phyloP scores from a whole-genome alignment of 208 protist genomes.

The Trypanosomatidae sp. region DNA sequence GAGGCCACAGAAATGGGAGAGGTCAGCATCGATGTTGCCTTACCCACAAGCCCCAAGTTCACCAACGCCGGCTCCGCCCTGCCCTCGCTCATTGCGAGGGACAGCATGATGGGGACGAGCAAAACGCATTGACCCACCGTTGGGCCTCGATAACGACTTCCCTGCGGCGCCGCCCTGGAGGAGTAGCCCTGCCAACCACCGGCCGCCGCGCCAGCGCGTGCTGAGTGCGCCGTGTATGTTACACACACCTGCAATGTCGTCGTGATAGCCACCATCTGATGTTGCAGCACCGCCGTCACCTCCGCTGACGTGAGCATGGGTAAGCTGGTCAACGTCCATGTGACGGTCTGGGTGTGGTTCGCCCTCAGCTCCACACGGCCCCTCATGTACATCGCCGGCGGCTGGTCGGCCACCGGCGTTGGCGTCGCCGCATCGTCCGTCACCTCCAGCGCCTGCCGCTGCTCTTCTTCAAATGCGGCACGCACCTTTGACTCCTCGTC shows the following conservation, averaged over 20 bases:
- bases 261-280: conserved; percentile 47
- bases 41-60: conserved; percentile 37
- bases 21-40: conserved; percentile 10
- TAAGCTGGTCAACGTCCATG: conserved; percentile 46
- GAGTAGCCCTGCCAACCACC: conserved; percentile 17
- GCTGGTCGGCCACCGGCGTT: conserved; percentile 2
- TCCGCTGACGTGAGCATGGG: conserved; percentile 46
- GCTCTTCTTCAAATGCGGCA: conserved; percentile 19
- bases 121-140: conserved; percentile 40
- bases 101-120: conserved; percentile 43
- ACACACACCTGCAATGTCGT: conserved; percentile 50
- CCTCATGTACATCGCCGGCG: conserved; percentile 15
- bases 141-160: conserved; percentile 26
- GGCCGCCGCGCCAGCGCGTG: conserved; percentile 5
- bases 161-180: conserved; percentile 10
- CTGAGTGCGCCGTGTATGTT: conserved; percentile 44
- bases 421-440: neutral
- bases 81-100: conserved; percentile 65
- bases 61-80: conserved; percentile 42
- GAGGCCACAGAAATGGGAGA: conserved; percentile 9
- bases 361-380: conserved; percentile 51
- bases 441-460: conserved; percentile 12
- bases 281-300: conserved; percentile 32
- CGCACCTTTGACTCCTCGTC: conserved; percentile 22
- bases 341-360: conserved; percentile 38